phyloP scores from a whole-genome alignment of 148 eudicot species.

The Rhododendron simsii region DNA sequence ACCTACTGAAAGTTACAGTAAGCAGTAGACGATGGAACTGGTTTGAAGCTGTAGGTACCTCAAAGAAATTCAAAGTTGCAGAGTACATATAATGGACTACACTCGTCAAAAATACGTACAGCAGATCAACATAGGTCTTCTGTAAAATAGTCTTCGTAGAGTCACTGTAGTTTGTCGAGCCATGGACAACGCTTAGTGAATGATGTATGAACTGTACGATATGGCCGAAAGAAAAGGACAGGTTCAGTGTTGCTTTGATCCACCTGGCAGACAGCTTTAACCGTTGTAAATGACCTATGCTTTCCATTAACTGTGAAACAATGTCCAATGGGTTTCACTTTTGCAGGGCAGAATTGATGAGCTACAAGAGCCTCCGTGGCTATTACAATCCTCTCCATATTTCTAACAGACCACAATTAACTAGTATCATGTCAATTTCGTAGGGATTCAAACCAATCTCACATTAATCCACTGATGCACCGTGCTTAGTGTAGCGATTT shows the following conservation, averaged over 20 bases:
- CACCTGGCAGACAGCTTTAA: neutral
- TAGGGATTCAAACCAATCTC: neutral
- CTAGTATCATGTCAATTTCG: neutral
- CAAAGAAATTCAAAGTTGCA: slow-evolving; percentile 1
- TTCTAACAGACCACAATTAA: neutral
- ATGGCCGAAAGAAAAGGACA: neutral
- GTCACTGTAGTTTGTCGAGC: neutral
- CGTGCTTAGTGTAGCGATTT: neutral
- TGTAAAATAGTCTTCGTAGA: neutral
- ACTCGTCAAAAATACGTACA: neutral
- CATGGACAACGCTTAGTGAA: neutral
- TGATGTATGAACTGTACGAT: neutral
- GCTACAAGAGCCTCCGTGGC: neutral
- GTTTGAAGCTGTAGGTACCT: neutral
- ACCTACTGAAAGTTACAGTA: neutral
- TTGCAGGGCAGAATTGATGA: neutral
- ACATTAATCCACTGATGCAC: neutral
- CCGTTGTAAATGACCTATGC: neutral
- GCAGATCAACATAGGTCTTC: neutral
- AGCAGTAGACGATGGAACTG: neutral
- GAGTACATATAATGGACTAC: neutral
- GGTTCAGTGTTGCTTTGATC: neutral
- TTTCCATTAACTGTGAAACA: neutral
- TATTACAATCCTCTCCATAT: neutral
- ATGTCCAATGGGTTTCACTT: neutral